Evolutionary conservation across 352 stramenopile genomes (phyloP).

Genomic region (Globisporangium nunn): DNA sequence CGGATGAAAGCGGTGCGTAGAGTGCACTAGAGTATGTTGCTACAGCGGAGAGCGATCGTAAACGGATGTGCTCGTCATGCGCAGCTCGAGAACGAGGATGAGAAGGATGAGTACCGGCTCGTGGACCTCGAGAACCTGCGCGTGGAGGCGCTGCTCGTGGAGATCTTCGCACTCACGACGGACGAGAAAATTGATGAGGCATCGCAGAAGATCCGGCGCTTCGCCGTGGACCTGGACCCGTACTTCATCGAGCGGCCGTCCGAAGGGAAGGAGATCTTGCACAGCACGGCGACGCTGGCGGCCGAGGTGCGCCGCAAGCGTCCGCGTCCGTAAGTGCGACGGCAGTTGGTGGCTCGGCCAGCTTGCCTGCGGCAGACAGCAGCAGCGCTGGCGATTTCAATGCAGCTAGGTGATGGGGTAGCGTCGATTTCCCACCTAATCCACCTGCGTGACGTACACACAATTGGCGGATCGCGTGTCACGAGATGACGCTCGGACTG

Average conservation of each 20-base stretch:
- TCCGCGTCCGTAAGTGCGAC: constrained; percentile 30
- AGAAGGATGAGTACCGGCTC: constrained; percentile 79
- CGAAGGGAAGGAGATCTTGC: constrained; percentile 79
- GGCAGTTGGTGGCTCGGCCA: neutral
- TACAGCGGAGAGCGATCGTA: too few species aligned
- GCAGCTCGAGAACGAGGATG: constrained; percentile 73
- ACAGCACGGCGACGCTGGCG: constrained; percentile 73
- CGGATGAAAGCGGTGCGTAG: constrained; percentile 76
- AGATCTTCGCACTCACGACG: constrained; percentile 77
- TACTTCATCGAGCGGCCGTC: constrained; percentile 82
- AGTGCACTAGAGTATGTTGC: too few species aligned
- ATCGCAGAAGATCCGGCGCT: constrained; percentile 75
- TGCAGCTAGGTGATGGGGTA: too few species aligned
- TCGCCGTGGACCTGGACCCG: constrained; percentile 73
- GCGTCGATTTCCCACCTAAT: too few species aligned
- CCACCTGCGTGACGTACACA: too few species aligned
- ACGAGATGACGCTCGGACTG: neutral
- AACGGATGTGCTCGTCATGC: neutral
- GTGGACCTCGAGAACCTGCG: constrained; percentile 79
- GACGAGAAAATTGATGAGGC: constrained; percentile 84
- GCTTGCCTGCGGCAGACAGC: neutral
- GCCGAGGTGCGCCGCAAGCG: constrained; percentile 76
- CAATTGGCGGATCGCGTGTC: too few species aligned
- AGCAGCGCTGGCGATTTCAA: neutral
- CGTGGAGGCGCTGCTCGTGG: constrained; percentile 79